Base-by-base conservation (phyloP, 352 stramenopile species). In the Globisporangium takayamanum region DNA sequence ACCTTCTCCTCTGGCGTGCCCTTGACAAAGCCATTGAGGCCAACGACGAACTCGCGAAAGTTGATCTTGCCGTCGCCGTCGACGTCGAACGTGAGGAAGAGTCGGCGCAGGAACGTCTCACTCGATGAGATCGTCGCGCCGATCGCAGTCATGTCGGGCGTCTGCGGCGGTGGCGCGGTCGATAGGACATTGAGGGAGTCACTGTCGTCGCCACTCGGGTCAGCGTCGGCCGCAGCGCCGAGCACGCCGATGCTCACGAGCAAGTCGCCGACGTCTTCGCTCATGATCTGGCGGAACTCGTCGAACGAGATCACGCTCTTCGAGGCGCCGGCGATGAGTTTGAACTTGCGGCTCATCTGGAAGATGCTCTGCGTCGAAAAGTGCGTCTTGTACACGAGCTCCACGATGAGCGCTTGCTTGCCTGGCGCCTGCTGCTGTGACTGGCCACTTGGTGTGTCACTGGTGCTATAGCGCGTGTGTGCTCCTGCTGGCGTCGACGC, bases 291-390 rank as follows among this genome's bases (percentile, higher is more conserved):
- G 5, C 63, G 59, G 48, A 82, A 82, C 59, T 75, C 62, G 20
- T 71, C 65, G 49, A 78, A 73, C 18, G 65, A 62, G 52, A 82
- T 77, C 7, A 69, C 70, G 47, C 61, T 74, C 60, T 72, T 69
- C 37, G 61, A 55, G 4, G 63, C 42, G 18, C 65, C 65, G 2
- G 73, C 73, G n/a, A 76, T 70, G 39, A 69, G 59, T 45, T 79
- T 79, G 60, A 82, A 82, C 65, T 71, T 69, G 55, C 73, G 72
- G 39, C 73, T 82, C 68, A 82, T 62, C 33, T 78, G 70, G 53
- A 79, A 82, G 20, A 82, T 78, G 55, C 73, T 64, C 20, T 69
- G 50, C 45, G 69, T 79, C 28, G 64, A 70, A 52, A 82, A 82
- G 26, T 70, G 61, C 8, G 73, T 79, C 33, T 56, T 62, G 16